Percentiles rank a stretch among this genome's conserved stretches.
These are phyloP conservation scores for Mikania micrantha DNA, from an alignment of 129 eudicot genomes.

Conservation along the genomic window DNA sequence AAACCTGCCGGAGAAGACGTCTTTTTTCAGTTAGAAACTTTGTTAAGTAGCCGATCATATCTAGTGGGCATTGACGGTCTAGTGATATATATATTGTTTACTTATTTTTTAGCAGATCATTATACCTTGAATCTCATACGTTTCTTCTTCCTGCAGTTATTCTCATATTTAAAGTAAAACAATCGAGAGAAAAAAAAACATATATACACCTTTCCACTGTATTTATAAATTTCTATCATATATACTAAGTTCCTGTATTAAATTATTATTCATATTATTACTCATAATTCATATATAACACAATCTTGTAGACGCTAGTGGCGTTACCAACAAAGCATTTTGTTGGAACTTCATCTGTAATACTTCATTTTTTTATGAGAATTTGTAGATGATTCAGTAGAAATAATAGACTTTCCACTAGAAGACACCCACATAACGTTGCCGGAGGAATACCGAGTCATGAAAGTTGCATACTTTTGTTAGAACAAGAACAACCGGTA, in stretches of 20 bases:
- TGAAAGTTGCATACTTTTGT: too few relatives aligned
- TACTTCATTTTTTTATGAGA: too few relatives aligned
- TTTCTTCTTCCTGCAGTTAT: not conserved
- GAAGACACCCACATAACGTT: too few relatives aligned
- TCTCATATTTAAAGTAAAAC: not conserved
- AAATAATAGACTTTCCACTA: too few relatives aligned
- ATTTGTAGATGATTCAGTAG: too few relatives aligned
- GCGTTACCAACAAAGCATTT: too few relatives aligned
- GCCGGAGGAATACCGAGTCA: too few relatives aligned
- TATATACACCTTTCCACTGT: not conserved
- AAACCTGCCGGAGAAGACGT: constrained; percentile 60
- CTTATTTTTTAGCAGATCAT: constrained; percentile 10
- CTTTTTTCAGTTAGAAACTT: constrained; percentile 48
- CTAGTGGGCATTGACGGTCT: constrained; percentile 19
- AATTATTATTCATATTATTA: too few relatives aligned
- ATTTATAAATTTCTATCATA: not conserved
- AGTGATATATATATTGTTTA: constrained; percentile 12
- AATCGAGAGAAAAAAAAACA: not conserved
- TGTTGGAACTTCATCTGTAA: too few relatives aligned
- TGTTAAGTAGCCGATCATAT: constrained; percentile 17
- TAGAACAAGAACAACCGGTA: too few relatives aligned
- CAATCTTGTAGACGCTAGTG: too few relatives aligned
- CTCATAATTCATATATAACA: too few relatives aligned
- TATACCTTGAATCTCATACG: constrained; percentile 19
- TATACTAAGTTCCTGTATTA: not conserved